Evolutionary conservation across 2,329 filamentous ascomycete genomes (phyloP), one percentile per base, ranked within the genome.

Genomic region (Sclerotinia nivalis): DNA sequence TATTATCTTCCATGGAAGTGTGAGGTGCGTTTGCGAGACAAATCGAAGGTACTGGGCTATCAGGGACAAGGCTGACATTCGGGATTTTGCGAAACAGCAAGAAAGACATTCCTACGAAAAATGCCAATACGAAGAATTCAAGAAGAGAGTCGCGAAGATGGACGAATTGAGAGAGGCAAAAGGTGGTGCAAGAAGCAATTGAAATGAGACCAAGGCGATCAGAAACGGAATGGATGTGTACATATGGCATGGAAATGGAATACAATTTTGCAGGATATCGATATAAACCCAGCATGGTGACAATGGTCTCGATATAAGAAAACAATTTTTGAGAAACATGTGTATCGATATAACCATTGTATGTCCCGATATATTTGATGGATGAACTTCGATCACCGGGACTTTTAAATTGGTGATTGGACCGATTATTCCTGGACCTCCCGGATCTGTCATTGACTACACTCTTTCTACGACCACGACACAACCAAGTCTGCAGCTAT

Each of bases 1-100:
- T 98, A 91, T 85, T 99, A 97, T 82, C 84, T 97, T 77, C 94
- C 94, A 25, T 99, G 96, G 96, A 97, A 97, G 87, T 99, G 96
- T 82, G 89, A 92, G 87, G 96, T 98, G 87, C 76, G 91, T 77
- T 22, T 37, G 31, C 22, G 18, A 22, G 15, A 54, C 15, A 15
- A 13, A 34, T 18, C 47, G 8, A 25, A 22, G 10, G 12, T 28
- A 34, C 22, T 37, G 60, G 22, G 3, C 13, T 25, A 20, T 28
- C 22, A 20, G 40, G 31, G 34, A 61, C 54, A 55, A 59, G 56
- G 72, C 73, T 76, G 66, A 76, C 60, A 37, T 22, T 60, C 49
- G 58, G 60, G n/a, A 64, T 64, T 62, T 9, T 1, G 20, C 52
- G 22, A 64, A 52, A 64, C n/a, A 98, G 96, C 89, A 93, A 81